Evolutionary conservation across 2,329 filamentous ascomycete genomes (phyloP).

Genomic region (Penicillium griseofulvum): DNA sequence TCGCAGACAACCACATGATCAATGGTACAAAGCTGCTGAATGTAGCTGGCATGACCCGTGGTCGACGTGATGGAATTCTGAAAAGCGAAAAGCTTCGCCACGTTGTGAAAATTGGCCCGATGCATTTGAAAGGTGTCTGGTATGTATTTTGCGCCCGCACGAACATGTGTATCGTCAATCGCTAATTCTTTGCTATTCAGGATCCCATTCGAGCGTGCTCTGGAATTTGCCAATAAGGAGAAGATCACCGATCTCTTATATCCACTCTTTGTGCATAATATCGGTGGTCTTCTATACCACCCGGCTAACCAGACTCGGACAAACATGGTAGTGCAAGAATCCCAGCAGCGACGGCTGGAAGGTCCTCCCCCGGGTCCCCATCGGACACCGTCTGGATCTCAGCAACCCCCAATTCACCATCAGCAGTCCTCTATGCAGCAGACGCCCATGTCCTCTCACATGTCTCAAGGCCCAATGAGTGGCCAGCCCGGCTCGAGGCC

Average conservation of each 20-base stretch:
- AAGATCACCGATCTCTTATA: conserved; percentile 96
- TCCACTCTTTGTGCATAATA: conserved; percentile 96
- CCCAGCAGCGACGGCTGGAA: conserved; percentile 71
- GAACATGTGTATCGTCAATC: background rate
- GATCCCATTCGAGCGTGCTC: conserved; percentile 96
- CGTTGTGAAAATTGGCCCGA: conserved; percentile 97
- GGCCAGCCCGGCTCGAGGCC: conserved; percentile 63
- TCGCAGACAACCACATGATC: conserved; percentile 96
- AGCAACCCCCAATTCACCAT: conserved; percentile 54
- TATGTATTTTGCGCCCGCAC: conserved; percentile 49
- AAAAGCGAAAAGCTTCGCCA: conserved; percentile 97
- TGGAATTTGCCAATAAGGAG: conserved; percentile 99
- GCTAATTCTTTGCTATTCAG: conserved; percentile 47
- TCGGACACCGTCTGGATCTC: conserved; percentile 65
- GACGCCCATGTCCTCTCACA: conserved; percentile 56
- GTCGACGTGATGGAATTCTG: conserved; percentile 88
- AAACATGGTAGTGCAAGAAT: conserved; percentile 82
- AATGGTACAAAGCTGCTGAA: conserved; percentile 97
- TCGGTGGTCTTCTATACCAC: conserved; percentile 88
- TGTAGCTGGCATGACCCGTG: conserved; percentile 96
- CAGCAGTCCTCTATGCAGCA: conserved; percentile 67
- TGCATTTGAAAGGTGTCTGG: conserved; percentile 98
- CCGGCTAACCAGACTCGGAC: conserved; percentile 76
- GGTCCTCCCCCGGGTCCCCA: conserved; percentile 43
- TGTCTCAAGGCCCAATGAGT: conserved; percentile 65